These are phyloP conservation scores for Fusarium annulatum DNA, from an alignment of 2,329 filamentous ascomycete genomes.

Conservation along the genomic window DNA sequence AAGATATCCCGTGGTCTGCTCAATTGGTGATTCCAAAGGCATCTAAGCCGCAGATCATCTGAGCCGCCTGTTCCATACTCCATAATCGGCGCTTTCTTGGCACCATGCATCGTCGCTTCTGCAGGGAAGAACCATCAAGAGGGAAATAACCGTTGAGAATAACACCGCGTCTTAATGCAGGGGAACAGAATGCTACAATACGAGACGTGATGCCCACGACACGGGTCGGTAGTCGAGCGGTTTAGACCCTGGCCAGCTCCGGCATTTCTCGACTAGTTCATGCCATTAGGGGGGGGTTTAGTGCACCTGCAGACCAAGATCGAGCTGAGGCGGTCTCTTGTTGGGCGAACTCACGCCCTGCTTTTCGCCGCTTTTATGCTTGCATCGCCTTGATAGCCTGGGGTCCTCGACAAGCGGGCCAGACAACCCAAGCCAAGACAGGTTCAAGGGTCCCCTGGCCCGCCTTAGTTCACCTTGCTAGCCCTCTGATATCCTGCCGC, in stretches of 20 bases:
- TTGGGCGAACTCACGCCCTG: too few relatives aligned
- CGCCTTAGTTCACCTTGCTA: too few relatives aligned
- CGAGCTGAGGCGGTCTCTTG: too few relatives aligned
- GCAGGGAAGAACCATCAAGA: background rate
- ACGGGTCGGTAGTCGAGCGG: conserved; percentile 11
- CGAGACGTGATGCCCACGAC: conserved; percentile 1
- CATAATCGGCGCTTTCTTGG: conserved; percentile 4
- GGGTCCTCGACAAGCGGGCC: too few relatives aligned
- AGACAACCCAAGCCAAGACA: too few relatives aligned
- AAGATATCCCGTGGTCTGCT: conserved; percentile 24
- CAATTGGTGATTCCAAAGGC: conserved; percentile 34
- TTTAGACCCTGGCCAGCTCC: conserved; percentile 23
- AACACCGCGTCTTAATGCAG: conserved; percentile 3
- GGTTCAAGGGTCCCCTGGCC: too few relatives aligned
- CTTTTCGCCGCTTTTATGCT: too few relatives aligned
- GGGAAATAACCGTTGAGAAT: background rate
- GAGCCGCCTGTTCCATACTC: conserved; percentile 17
- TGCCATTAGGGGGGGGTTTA: background rate
- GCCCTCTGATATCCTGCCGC: too few relatives aligned
- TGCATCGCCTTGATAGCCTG: too few relatives aligned
- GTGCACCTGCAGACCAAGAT: too few relatives aligned
- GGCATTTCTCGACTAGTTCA: conserved; percentile 33
- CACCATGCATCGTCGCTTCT: background rate
- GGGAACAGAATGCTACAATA: conserved; percentile 13
- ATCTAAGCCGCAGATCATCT: conserved; percentile 36